Evolutionary conservation across 1,284 basidiomycete genomes (phyloP).

Genomic region (Ceratobasidium sp.): DNA sequence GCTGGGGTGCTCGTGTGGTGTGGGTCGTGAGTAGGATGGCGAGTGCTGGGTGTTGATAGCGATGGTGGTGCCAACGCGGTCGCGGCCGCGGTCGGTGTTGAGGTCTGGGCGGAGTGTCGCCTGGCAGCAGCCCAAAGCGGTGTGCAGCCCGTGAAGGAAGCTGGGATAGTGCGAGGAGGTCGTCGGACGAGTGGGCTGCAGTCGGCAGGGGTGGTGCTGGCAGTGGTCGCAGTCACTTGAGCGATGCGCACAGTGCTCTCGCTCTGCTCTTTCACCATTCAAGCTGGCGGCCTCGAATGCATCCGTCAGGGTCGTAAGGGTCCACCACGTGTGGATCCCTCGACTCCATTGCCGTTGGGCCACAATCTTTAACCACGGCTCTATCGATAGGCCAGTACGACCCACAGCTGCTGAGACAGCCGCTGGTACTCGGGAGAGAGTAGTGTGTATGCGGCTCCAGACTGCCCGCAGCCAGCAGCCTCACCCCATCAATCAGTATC

Average conservation of each 20-base stretch:
- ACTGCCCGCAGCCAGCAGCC: conserved; percentile 7
- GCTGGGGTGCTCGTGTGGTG: not conserved
- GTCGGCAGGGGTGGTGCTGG: not conserved
- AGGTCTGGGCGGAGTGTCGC: conserved; percentile 39
- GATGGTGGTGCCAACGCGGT: conserved; percentile 17
- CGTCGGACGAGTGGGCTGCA: not conserved
- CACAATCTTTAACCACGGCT: not conserved
- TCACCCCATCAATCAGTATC: conserved; percentile 40
- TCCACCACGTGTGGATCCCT: conserved; percentile 20
- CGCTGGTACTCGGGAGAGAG: not conserved
- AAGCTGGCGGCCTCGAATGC: not conserved
- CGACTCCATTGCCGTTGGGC: conserved; percentile 2
- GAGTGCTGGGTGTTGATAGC: not conserved
- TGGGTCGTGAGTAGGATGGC: not conserved
- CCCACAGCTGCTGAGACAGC: not conserved
- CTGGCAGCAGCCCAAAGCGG: conserved; percentile 11
- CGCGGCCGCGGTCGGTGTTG: conserved; percentile 36
- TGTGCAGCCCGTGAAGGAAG: conserved; percentile 4
- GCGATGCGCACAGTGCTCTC: conserved; percentile 14
- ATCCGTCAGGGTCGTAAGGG: conserved; percentile 14
- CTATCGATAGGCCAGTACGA: not conserved
- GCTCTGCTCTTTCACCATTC: conserved; percentile 21
- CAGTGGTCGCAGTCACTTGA: not conserved
- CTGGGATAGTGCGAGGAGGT: not conserved
- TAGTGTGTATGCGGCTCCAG: not conserved